Evolutionary conservation across 768 basidiomycete species (phyloP).

Genomic region (Lenzites betulinus): DNA sequence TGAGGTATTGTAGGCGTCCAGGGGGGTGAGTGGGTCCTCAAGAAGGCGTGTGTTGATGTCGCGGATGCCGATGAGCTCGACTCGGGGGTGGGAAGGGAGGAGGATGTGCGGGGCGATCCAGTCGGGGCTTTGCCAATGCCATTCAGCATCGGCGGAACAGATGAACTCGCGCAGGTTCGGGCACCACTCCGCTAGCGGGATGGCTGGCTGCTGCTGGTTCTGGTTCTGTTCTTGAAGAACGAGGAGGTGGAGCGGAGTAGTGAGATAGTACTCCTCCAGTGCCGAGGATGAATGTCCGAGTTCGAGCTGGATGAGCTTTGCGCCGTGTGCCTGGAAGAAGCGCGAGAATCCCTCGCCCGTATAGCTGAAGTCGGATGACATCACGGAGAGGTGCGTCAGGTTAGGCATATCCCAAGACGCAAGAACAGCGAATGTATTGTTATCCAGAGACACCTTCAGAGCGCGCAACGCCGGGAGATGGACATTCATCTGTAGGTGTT

Average conservation of each 20-base stretch:
- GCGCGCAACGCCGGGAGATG: constrained; percentile 64
- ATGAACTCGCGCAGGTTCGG: constrained; percentile 71
- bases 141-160: constrained; percentile 75
- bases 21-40: constrained; percentile 37
- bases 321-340: constrained; percentile 70
- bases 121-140: constrained; percentile 79
- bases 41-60: constrained; percentile 66
- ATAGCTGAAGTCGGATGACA: constrained; percentile 72
- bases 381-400: constrained; percentile 63
- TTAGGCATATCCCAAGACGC: constrained; percentile 67
- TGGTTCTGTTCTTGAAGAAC: constrained; percentile 22
- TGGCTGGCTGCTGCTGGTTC: constrained; percentile 23
- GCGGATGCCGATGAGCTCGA: constrained; percentile 71
- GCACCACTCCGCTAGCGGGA: constrained; percentile 67
- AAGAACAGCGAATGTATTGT: constrained; percentile 67
- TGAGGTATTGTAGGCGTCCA: neutral
- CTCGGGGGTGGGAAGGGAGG: constrained; percentile 59
- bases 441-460: constrained; percentile 70
- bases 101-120: constrained; percentile 81
- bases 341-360: constrained; percentile 62
- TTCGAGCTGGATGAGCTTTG: constrained; percentile 63
- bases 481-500: constrained; percentile 35
- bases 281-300: constrained; percentile 70
- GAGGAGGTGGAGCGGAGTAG: constrained; percentile 38
- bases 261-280: constrained; percentile 68